Conservation (phyloP, 148 eudicot genomes). For the Rhododendron henanense region DNA sequence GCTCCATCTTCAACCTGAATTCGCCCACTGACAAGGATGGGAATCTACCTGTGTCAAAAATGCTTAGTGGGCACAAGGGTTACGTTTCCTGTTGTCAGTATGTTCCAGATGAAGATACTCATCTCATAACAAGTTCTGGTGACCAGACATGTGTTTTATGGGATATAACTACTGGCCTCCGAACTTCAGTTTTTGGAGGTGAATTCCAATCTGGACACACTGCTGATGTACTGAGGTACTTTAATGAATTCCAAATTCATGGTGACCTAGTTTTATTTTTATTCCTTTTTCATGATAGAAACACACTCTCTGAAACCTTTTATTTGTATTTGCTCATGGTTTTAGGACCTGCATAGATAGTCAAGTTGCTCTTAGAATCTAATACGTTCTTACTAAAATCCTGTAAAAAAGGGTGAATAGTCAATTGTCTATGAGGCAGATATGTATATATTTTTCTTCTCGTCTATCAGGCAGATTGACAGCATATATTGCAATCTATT, state of each 20-base stretch:
- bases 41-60: conserved; percentile 78
- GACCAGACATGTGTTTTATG: conserved; percentile 93
- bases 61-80: conserved; percentile 94
- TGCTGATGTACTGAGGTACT: conserved; percentile 84
- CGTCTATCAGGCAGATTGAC: neutral
- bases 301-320: neutral
- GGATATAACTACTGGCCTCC: conserved; percentile 92
- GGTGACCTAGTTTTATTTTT: neutral
- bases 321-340: neutral
- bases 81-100: conserved; percentile 94
- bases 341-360: conserved; percentile 3
- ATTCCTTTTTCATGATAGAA: conserved; percentile 4
- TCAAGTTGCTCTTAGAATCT: conserved; percentile 2
- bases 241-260: neutral
- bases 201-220: conserved; percentile 98
- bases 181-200: conserved; percentile 97
- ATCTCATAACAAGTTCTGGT: conserved; percentile 89
- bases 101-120: conserved; percentile 89
- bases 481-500: neutral
- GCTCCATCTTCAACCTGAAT: conserved; percentile 87
- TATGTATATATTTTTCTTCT: neutral
- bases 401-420: neutral
- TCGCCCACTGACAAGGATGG: conserved; percentile 80
- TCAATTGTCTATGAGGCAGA: neutral
- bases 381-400: neutral